These are phyloP conservation scores for Abelmoschus esculentus DNA, from an alignment of 345 rosid species.

Conservation along the genomic window DNA sequence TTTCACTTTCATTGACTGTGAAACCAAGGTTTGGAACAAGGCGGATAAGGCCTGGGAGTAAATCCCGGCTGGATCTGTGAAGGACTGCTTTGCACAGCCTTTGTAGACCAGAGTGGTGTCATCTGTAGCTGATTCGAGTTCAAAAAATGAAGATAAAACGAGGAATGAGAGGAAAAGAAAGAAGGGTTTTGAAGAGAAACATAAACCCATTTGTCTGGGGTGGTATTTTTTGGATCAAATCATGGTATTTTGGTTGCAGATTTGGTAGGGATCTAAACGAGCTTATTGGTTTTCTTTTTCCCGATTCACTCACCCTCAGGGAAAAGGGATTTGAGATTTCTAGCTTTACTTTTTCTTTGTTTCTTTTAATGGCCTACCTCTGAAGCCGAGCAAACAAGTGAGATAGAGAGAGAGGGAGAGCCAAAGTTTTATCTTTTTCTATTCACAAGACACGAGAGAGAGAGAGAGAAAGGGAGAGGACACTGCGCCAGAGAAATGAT, in stretches of 20 bases:
- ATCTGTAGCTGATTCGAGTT: conserved; percentile 45
- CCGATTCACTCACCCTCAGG: not conserved
- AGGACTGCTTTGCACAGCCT: conserved; percentile 73
- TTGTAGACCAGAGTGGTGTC: conserved; percentile 68
- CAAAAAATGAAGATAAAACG: conserved; percentile 25
- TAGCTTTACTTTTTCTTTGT: not conserved
- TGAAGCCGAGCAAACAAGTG: conserved; percentile 4
- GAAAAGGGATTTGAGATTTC: not conserved
- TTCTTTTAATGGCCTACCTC: not conserved
- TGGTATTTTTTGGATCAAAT: conserved; percentile 35
- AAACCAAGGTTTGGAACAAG: conserved; percentile 69
- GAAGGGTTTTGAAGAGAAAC: conserved; percentile 30
- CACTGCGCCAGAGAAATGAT: conserved; percentile 11
- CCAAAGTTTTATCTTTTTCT: not conserved
- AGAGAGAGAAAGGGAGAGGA: no score
- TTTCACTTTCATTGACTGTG: conserved; percentile 69
- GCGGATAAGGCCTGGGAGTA: conserved; percentile 86
- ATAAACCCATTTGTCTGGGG: conserved; percentile 37
- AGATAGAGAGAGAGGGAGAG: conserved; percentile 10
- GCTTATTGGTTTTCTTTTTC: not conserved
- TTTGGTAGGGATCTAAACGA: conserved; percentile 8
- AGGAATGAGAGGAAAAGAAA: conserved; percentile 21
- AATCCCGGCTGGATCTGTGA: conserved; percentile 77
- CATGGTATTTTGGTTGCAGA: conserved; percentile 32
- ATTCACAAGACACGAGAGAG: not conserved